These are phyloP conservation scores for Cyclocybe aegerita DNA, from an alignment of 768 basidiomycete species.

Conservation along the genomic window DNA sequence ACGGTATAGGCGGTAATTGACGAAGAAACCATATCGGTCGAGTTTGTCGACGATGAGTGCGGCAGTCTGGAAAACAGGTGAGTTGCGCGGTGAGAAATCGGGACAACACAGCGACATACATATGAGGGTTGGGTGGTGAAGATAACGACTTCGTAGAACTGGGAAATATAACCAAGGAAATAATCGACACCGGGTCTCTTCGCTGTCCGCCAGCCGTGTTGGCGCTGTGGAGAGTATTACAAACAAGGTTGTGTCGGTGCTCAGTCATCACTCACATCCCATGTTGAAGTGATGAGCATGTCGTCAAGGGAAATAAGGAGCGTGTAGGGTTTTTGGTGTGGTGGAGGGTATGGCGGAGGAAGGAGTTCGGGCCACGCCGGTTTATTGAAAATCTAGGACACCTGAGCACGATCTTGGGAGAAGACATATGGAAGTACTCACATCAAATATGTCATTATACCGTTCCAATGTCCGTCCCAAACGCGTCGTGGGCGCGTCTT, in stretches of 20 bases:
- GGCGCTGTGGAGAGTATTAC: slow-evolving; percentile 52
- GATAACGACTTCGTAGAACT: slow-evolving; percentile 97
- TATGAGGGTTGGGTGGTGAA: slow-evolving; percentile 91
- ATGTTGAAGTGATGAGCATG: slow-evolving; percentile 85
- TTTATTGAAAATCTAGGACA: slow-evolving; percentile 80
- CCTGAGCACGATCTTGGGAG: background rate
- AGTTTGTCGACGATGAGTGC: slow-evolving; percentile 88
- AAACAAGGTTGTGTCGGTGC: background rate
- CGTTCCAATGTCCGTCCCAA: slow-evolving; percentile 66
- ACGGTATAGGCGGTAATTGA: slow-evolving; percentile 88
- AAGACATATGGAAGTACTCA: slow-evolving; percentile 32
- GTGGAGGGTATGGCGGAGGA: slow-evolving; percentile 79
- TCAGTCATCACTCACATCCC: slow-evolving; percentile 75
- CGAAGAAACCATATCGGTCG: slow-evolving; percentile 89
- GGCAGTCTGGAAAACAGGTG: slow-evolving; percentile 61
- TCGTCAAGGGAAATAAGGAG: slow-evolving; percentile 91
- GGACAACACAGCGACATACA: slow-evolving; percentile 45
- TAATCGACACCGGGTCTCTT: slow-evolving; percentile 98
- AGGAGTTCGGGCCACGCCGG: slow-evolving; percentile 92
- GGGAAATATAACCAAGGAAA: slow-evolving; percentile 95
- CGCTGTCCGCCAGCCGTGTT: slow-evolving; percentile 95
- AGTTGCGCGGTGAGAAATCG: background rate
- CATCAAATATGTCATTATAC: slow-evolving; percentile 67
- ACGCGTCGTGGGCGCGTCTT: slow-evolving; percentile 59
- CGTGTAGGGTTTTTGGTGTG: slow-evolving; percentile 89